phyloP scores from a whole-genome alignment of 83 land plant species.

The Diphasiastrum complanatum region DNA sequence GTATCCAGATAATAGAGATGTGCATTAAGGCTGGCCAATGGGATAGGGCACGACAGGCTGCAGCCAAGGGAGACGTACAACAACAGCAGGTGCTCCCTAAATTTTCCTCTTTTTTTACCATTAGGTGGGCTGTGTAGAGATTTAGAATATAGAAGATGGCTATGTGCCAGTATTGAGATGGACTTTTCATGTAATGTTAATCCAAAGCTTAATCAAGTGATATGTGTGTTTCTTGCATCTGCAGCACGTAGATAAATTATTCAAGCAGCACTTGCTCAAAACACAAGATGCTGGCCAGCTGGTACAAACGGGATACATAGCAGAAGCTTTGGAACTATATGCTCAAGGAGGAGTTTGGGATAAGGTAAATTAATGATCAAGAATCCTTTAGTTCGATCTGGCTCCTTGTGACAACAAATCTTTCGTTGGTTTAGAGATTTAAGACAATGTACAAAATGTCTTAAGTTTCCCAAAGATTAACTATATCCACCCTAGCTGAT shows the following conservation, averaged over 20 bases:
- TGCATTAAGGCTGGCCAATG: conserved; percentile 32
- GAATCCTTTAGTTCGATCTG: not conserved
- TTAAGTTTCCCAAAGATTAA: no score
- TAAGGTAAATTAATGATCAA: conserved; percentile 33
- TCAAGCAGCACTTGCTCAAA: conserved; percentile 29
- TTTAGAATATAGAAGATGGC: no score
- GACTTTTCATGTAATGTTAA: not conserved
- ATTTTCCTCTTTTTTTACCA: no score
- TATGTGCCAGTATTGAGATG: no score
- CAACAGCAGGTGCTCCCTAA: conserved; percentile 34
- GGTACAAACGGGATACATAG: conserved; percentile 23
- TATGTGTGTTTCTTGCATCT: not conserved
- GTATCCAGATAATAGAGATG: conserved; percentile 32
- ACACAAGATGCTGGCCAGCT: conserved; percentile 31
- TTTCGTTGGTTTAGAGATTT: no score
- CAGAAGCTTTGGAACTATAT: conserved; percentile 32
- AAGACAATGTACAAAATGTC: no score
- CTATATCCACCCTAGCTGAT: no score
- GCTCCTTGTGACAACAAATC: no score
- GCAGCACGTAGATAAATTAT: conserved; percentile 35
- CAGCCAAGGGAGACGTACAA: conserved; percentile 13
- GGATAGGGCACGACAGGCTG: conserved; percentile 33
- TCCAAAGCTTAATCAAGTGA: not conserved
- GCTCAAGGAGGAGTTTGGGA: conserved; percentile 24
- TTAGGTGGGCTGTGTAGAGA: no score